phyloP scores from a whole-genome alignment of 192 early-diverging fungal genomes.

The Coemansia sp. region DNA sequence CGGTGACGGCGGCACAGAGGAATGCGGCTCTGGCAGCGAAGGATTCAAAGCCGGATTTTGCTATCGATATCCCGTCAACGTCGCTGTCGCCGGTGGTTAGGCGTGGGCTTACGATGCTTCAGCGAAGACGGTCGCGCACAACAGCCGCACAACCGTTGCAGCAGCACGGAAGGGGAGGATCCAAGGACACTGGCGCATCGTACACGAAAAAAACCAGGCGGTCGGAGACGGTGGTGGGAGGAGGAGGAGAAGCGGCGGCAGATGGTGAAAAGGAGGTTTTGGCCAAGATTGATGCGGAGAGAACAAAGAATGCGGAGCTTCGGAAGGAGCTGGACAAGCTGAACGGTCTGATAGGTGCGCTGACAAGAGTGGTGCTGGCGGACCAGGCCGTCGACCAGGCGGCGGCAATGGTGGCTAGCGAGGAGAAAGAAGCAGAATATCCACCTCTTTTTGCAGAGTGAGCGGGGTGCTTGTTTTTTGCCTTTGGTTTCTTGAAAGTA shows the following conservation, averaged over 20 bases:
- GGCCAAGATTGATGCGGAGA: constrained; percentile 25
- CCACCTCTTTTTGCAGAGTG: constrained; percentile 1
- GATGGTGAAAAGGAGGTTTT: constrained; percentile 9
- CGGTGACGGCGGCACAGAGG: not conserved
- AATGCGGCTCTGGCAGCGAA: not conserved
- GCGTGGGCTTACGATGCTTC: constrained; percentile 5
- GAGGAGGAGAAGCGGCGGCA: not conserved
- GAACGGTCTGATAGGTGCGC: constrained; percentile 8
- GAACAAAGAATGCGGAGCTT: constrained; percentile 22
- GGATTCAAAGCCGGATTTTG: constrained; percentile 21
- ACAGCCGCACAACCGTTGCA: constrained; percentile 5
- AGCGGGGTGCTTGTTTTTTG: too few species aligned
- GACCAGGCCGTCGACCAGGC: not conserved
- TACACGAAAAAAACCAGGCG: not conserved
- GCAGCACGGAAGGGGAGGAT: not conserved
- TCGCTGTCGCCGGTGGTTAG: constrained; percentile 46
- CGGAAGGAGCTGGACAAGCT: constrained; percentile 26
- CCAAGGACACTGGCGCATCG: not conserved
- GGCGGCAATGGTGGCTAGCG: not conserved
- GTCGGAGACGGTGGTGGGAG: not conserved
- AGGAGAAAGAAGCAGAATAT: not conserved
- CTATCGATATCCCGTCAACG: constrained; percentile 47
- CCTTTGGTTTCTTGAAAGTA: too few species aligned
- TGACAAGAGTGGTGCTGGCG: constrained; percentile 16
- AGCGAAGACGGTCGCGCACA: constrained; percentile 27